Conservation (phyloP, 768 basidiomycete genomes). For the Leccinum olivaceopallidum region DNA sequence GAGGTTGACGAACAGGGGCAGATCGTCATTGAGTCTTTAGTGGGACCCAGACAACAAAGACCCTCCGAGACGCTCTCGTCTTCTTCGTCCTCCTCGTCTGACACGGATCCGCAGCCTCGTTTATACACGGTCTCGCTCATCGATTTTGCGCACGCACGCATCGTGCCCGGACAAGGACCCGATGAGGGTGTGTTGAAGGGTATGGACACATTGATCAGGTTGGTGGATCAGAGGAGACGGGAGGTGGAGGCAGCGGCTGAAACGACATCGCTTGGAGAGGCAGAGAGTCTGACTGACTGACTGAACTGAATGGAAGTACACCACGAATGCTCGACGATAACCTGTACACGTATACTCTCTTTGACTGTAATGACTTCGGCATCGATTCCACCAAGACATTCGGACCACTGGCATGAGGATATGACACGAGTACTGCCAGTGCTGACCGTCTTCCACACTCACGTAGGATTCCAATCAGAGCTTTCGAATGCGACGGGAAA, state of each 20-base stretch:
- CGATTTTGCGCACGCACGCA: constrained; percentile 89
- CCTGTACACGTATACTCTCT: not conserved
- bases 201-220: constrained; percentile 57
- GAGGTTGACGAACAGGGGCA: constrained; percentile 33
- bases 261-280: not conserved
- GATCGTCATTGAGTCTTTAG: constrained; percentile 22
- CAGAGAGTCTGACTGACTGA: not conserved
- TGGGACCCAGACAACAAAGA: not conserved
- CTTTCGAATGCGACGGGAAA: no score
- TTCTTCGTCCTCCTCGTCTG: constrained; percentile 43
- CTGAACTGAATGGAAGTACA: not conserved
- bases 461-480: no score
- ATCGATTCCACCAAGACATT: not conserved
- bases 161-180: constrained; percentile 68
- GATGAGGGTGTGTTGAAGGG: constrained; percentile 80
- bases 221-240: constrained; percentile 60
- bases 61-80: constrained; percentile 21
- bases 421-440: no score
- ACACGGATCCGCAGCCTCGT: constrained; percentile 10
- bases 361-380: no score
- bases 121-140: constrained; percentile 73
- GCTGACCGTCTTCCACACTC: no score
- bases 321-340: not conserved
- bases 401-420: no score
- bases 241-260: constrained; percentile 33